These are phyloP conservation scores for Aspergillus hiratsukae DNA, from an alignment of 2,329 filamentous ascomycete species.

Conservation along the genomic window DNA sequence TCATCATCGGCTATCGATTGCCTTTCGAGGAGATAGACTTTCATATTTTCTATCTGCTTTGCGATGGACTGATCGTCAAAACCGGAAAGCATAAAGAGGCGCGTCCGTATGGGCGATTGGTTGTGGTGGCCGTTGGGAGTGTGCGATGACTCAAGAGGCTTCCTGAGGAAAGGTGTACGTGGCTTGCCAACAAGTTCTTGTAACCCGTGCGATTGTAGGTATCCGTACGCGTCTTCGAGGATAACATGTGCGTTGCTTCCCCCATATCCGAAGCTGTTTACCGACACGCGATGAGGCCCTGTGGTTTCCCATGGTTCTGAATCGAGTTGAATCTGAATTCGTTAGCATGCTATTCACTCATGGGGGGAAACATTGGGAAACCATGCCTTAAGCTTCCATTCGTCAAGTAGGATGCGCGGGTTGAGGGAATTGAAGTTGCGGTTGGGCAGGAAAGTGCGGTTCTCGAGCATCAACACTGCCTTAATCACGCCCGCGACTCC, in stretches of 20 bases:
- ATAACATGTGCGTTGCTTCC: conserved; percentile 45
- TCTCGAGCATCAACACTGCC: conserved; percentile 41
- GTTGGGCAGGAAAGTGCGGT: conserved; percentile 43
- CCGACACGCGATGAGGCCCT: conserved; percentile 16
- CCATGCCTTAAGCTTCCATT: conserved; percentile 34
- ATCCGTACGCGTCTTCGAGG: conserved; percentile 25
- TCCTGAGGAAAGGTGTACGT: not conserved
- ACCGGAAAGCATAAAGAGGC: conserved; percentile 20
- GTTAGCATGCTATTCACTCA: not conserved
- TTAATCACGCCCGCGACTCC: conserved; percentile 32
- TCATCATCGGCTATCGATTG: not conserved
- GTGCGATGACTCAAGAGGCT: not conserved
- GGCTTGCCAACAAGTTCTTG: not conserved
- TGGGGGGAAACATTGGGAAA: no score
- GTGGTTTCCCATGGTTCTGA: conserved; percentile 14
- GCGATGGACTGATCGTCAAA: conserved; percentile 19
- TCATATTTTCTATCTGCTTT: conserved; percentile 7
- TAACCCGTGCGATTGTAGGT: not conserved
- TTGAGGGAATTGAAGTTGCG: conserved; percentile 40
- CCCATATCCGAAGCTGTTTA: conserved; percentile 46
- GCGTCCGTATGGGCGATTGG: not conserved
- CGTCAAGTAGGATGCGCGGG: conserved; percentile 28
- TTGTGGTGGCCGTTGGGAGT: not conserved
- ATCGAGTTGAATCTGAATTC: conserved; percentile 14
- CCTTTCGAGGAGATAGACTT: conserved; percentile 7